Evolutionary conservation across 306 rosid genomes (phyloP), one percentile per base, ranked within the genome.

Genomic region (Heteromeles arbutifolia): DNA sequence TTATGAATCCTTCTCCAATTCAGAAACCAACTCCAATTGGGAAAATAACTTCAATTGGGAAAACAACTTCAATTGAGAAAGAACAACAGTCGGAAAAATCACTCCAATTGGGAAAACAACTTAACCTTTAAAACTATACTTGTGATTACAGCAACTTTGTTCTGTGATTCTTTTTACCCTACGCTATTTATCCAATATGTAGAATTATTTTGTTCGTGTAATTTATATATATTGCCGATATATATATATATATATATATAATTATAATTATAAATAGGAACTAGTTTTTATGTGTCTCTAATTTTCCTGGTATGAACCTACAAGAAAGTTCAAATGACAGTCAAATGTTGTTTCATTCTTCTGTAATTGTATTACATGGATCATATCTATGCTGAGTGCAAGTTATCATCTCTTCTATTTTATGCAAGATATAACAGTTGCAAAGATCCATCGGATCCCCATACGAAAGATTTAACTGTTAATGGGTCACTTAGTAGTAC

Each of bases 141-240:
- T 78, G 78, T 63, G 70, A 41, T 50, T 18, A 18, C 8, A 56
- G 76, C 84, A 82, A 48, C 48, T 75, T 18, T 65, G 29, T 57
- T 73, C 61, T 78, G 78, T 73, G 66, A 85, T 87, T 91, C 88
- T 85, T 91, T 91, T 82, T 65, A 54, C 61, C 68, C 67, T 59
- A 34, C 21, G 54, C 8, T 48, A 48, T 48, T 48, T 15, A 48
- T 18, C 48, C 48, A 63, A 24, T 65, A 80, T 72, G 81, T 70
- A 57, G 69, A 44, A 90, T 81, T 90, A 86, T 86, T 91, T 90
- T 74, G 77, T 81, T 86, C 82, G 1, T 86, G 81, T 87, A 84
- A 80, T 78, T 25, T 25, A 25, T 25, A 25, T 25, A 25, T 25
- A 25, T 25, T 25, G 26, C 26, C 26, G 26, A 25, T 25, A 25